phyloP scores from a whole-genome alignment of 148 eudicot genomes.

The Amaranthus palmeri region DNA sequence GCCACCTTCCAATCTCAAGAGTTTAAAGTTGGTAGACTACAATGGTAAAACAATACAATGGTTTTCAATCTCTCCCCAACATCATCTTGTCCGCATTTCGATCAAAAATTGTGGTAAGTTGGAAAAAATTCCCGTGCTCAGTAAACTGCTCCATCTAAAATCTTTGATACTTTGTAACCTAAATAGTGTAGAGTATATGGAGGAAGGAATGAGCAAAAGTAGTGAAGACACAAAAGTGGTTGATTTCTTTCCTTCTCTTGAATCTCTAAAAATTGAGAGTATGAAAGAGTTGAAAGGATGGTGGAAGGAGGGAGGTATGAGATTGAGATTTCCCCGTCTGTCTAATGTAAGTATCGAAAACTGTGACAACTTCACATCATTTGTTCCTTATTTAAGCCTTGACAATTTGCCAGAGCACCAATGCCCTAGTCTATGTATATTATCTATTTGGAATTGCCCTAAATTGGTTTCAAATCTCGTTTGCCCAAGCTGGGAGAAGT shows the following conservation, averaged over 20 bases:
- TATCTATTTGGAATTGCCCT: no score
- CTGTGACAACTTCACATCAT: neutral
- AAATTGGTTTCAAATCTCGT: no score
- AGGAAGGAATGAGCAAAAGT: neutral
- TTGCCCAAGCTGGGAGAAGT: no score
- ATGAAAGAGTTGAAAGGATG: slow-evolving; percentile 18
- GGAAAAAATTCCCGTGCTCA: neutral
- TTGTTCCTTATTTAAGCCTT: no score
- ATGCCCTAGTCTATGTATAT: no score
- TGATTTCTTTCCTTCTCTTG: slow-evolving; percentile 24
- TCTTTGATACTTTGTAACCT: neutral
- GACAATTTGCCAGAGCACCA: no score
- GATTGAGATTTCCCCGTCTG: slow-evolving; percentile 12
- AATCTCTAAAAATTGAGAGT: neutral
- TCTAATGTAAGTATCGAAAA: neutral
- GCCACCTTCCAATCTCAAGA: no score
- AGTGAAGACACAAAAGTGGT: neutral
- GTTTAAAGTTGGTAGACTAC: no score
- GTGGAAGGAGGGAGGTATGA: slow-evolving; percentile 8
- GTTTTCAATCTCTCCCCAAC: neutral
- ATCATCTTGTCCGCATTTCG: slow-evolving; percentile 1
- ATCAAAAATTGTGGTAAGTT: neutral
- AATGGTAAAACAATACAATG: no score
- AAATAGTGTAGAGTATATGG: slow-evolving; percentile 19
- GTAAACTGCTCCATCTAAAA: slow-evolving; percentile 13